A percentile compares a stretch with the other conserved stretches of the same genome.
Evolutionary conservation across 75 land plant species (phyloP).

Genomic region (Cupressus sempervirens): DNA sequence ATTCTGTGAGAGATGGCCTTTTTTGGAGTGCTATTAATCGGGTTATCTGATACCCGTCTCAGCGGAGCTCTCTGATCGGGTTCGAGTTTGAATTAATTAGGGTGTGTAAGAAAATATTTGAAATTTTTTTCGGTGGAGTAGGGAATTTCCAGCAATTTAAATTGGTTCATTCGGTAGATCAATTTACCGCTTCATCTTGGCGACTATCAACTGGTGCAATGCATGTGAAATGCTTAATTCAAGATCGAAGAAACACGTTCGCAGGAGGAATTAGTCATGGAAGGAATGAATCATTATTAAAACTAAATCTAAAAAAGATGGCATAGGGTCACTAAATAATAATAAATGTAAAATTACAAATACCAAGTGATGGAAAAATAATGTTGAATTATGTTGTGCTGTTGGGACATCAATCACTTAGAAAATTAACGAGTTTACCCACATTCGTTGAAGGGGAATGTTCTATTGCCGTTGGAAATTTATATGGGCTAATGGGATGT

Average conservation of each 20-base stretch:
- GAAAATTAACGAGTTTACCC: background rate
- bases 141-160: too few relatives aligned
- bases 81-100: background rate
- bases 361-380: background rate
- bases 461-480: background rate
- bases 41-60: background rate
- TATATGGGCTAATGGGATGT: background rate
- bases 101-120: background rate
- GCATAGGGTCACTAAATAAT: too few relatives aligned
- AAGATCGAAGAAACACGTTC: too few relatives aligned
- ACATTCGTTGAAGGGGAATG: background rate
- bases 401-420: background rate
- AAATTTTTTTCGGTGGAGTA: too few relatives aligned
- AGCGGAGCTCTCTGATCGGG: background rate
- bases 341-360: too few relatives aligned
- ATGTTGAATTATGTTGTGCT: background rate
- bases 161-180: too few relatives aligned
- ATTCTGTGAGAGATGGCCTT: background rate
- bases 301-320: too few relatives aligned
- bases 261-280: too few relatives aligned
- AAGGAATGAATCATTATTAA: too few relatives aligned
- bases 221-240: too few relatives aligned
- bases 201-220: too few relatives aligned
- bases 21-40: background rate
- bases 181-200: too few relatives aligned